Base-by-base conservation (phyloP, 2,329 filamentous ascomycete species). In the Canariomyces notabilis region DNA sequence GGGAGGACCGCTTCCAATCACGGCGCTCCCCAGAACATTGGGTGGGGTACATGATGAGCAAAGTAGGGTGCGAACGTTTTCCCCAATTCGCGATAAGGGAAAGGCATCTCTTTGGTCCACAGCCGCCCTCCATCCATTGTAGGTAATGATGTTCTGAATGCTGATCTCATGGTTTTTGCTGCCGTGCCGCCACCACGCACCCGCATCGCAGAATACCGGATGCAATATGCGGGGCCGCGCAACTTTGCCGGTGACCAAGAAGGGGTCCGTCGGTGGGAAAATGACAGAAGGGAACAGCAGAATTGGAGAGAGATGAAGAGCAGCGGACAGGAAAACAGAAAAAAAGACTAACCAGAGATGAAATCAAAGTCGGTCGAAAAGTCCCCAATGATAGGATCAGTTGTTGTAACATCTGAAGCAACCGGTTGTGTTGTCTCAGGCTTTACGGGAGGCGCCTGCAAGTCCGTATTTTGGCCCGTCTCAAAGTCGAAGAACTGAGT, bases 401-500 rank as follows among this genome's bases (percentile, higher is more conserved):
- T 64, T 21, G 70, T 59, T 38, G 64, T 62, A 48, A 65, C 62
- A 50, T 71, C 69, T n/a, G n/a, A n/a, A n/a, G n/a, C n/a, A n/a
- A 22, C 69, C 62, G 40, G 54, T 51, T 18, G 54, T 32, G 22
- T 33, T 9, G 51, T 44, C 20, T 70, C 67, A 12, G 66, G 61
- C 66, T 77, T 76, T 55, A 60, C 60, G 14, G 74, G 68, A 31
- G 69, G 70, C 14, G 71, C 69, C 60, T 78, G 75, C 59, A 76
- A 74, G 60, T 80, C 76, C 50, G 74, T 74, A 60, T 76, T 74
- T 56, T 77, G 74, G n/a, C 77, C 77, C 32, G 78, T 72, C 63
- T 90, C 87, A 62, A 85, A 87, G 60, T 90, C 85, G 64, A 85
- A 86, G 66, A 91, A 91, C 57, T 87, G 80, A 37, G 85, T 82